Conservation (phyloP, 1,139 yeast genomes). For the Candida tetrigidarum region DNA sequence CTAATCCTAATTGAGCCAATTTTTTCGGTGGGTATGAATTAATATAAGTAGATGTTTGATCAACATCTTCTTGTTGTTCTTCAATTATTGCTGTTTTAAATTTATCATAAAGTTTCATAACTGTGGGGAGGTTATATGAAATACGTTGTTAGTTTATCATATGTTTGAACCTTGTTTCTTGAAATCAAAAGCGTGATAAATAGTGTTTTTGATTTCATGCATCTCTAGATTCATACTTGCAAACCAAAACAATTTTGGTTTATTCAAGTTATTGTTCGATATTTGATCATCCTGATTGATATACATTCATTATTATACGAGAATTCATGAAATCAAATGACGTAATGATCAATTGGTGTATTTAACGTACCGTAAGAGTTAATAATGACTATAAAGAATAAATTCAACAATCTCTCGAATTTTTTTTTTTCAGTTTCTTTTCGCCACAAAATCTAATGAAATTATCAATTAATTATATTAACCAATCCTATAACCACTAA, state of each 20-base stretch:
- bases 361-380: neutral
- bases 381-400: neutral
- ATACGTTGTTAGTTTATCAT: constrained; percentile 3
- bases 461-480: neutral
- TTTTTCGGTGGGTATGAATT: constrained; percentile 62
- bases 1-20: constrained; percentile 72
- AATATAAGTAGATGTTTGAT: constrained; percentile 53
- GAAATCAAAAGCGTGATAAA: constrained; percentile 6
- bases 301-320: constrained; percentile 9
- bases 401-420: neutral
- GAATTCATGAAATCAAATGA: constrained; percentile 11
- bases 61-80: constrained; percentile 64
- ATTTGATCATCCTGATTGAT: constrained; percentile 20
- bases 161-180: constrained; percentile 18
- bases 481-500: constrained; percentile 3
- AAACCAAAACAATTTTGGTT: neutral
- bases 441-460: neutral
- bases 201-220: constrained; percentile 14
- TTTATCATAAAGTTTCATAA: constrained; percentile 16
- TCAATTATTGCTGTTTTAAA: constrained; percentile 47
- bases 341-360: constrained; percentile 9
- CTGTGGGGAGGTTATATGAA: too few species aligned
- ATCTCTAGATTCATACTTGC: constrained; percentile 14
- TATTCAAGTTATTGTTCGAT: constrained; percentile 11
- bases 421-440: neutral